phyloP scores from a whole-genome alignment of 495 filamentous ascomycete species.

The Talaromyces proteolyticus region DNA sequence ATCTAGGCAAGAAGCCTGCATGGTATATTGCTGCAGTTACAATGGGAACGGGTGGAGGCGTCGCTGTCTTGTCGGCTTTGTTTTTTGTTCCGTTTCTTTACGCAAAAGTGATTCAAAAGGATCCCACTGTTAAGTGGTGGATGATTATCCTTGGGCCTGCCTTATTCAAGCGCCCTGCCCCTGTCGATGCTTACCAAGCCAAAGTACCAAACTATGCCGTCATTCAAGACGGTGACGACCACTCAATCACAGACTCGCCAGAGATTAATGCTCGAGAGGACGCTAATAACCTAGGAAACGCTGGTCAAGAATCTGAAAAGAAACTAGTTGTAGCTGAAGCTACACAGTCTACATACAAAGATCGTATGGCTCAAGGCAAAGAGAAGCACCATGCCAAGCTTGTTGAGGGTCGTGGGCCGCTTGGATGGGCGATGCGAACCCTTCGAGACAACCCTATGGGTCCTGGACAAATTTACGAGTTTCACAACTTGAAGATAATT shows the following conservation, averaged over 20 bases:
- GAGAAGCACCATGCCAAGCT: slow-evolving; percentile 47
- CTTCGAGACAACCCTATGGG: slow-evolving; percentile 65
- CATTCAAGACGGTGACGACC: slow-evolving; percentile 36
- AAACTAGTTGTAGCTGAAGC: slow-evolving; percentile 31
- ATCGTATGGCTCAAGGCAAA: slow-evolving; percentile 46
- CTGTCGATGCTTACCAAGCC: slow-evolving; percentile 33
- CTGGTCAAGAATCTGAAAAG: slow-evolving; percentile 37
- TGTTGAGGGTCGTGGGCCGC: slow-evolving; percentile 48
- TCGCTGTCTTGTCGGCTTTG: slow-evolving; percentile 43
- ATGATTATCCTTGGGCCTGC: slow-evolving; percentile 47
- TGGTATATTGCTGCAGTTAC: slow-evolving; percentile 53
- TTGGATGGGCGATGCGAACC: slow-evolving; percentile 68
- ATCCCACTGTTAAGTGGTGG: slow-evolving; percentile 47
- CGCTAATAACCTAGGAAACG: slow-evolving; percentile 10
- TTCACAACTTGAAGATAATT: slow-evolving; percentile 54
- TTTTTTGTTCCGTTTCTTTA: slow-evolving; percentile 58
- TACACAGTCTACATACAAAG: slow-evolving; percentile 43
- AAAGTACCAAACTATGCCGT: slow-evolving; percentile 50
- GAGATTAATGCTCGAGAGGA: slow-evolving; percentile 27
- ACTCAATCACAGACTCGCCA: slow-evolving; percentile 16
- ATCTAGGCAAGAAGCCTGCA: slow-evolving; percentile 46
- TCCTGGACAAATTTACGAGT: slow-evolving; percentile 59
- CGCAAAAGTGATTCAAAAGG: slow-evolving; percentile 48
- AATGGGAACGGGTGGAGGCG: slow-evolving; percentile 44
- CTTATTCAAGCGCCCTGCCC: slow-evolving; percentile 40